These are phyloP conservation scores for Amanita jacksonii DNA, from an alignment of 768 basidiomycete genomes.

Conservation along the genomic window DNA sequence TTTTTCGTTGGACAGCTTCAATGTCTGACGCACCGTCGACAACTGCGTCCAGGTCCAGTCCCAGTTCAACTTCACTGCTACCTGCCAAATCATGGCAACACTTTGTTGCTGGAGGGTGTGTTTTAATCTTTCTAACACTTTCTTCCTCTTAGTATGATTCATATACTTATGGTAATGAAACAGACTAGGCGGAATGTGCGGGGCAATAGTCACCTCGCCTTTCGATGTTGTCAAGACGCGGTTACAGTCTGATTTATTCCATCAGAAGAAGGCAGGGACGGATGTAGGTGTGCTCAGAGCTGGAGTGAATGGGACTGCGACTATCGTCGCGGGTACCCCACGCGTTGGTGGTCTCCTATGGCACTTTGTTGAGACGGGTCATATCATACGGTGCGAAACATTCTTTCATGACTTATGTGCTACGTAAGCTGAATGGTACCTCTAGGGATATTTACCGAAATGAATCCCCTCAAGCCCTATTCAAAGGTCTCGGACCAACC, in stretches of 20 bases:
- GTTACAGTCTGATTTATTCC: conserved; percentile 83
- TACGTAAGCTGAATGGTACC: neutral
- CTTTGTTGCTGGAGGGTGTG: conserved; percentile 82
- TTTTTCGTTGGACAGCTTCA: neutral
- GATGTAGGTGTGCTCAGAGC: conserved; percentile 30
- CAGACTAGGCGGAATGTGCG: conserved; percentile 95
- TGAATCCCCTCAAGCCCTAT: conserved; percentile 83
- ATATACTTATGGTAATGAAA: conserved; percentile 2
- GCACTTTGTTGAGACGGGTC: conserved; percentile 91
- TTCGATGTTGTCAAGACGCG: conserved; percentile 99
- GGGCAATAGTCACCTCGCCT: conserved; percentile 91
- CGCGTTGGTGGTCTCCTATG: conserved; percentile 56
- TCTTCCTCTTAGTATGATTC: too few relatives aligned
- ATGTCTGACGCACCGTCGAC: conserved; percentile 20
- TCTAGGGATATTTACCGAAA: conserved; percentile 84
- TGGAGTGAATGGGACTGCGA: conserved; percentile 18
- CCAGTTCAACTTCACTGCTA: too few relatives aligned
- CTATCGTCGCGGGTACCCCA: conserved; percentile 27
- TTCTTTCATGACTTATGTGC: neutral
- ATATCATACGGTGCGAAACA: conserved; percentile 67
- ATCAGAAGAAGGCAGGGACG: conserved; percentile 23
- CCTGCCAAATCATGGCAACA: conserved; percentile 80
- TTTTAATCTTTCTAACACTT: conserved; percentile 10
- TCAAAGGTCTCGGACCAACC: conserved; percentile 91
- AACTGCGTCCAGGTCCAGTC: conserved; percentile 24